These are phyloP conservation scores for Hygrocybe coccinea DNA, from an alignment of 768 basidiomycete species.

Conservation along the genomic window DNA sequence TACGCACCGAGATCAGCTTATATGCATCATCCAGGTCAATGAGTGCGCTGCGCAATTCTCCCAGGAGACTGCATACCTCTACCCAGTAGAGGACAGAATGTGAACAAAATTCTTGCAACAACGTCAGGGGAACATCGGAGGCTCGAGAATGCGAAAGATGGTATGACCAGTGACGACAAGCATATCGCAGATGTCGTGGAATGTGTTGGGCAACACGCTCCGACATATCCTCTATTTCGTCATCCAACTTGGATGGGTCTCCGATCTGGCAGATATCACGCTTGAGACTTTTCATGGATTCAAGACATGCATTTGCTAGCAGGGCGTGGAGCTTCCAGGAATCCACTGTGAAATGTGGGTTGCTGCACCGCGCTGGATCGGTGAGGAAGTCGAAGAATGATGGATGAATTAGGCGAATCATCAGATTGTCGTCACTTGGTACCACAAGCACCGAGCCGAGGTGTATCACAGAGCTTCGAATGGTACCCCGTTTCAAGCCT, in stretches of 20 bases:
- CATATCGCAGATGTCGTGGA: conserved; percentile 16
- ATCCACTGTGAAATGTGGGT: no score
- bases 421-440: no score
- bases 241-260: conserved; percentile 4
- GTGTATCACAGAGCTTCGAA: no score
- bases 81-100: conserved; percentile 20
- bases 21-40: not conserved
- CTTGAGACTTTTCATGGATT: not conserved
- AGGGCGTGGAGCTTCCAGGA: no score
- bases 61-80: conserved; percentile 13
- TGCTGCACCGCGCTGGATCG: no score
- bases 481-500: no score
- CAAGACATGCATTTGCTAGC: no score
- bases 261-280: conserved; percentile 10
- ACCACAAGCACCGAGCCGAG: no score
- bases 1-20: no score
- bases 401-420: no score
- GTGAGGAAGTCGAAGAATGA: no score
- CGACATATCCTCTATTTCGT: conserved; percentile 3
- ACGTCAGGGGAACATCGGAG: no score
- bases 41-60: not conserved
- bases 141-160: conserved; percentile 15
- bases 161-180: conserved; percentile 18
- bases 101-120: conserved; percentile 11
- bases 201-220: conserved; percentile 6